Base-by-base conservation (phyloP, 257 asterid species). In the Solanum piurae region DNA sequence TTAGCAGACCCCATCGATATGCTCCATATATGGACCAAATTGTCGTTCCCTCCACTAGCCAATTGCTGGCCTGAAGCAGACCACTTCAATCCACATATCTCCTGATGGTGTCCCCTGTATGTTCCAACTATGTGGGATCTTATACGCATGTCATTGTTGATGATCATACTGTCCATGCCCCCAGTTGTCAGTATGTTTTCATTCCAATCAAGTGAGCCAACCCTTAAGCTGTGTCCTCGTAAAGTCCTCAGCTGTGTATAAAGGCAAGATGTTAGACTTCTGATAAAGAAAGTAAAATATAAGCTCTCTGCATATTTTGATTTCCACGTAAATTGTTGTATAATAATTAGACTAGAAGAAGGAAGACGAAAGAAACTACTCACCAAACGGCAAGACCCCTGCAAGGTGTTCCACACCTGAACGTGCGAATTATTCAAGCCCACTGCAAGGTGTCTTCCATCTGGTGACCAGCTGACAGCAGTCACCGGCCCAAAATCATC, bases 11-110 rank as follows among this genome's bases (percentile, higher is more conserved):
- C 94, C 87, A 46, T 38, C 6, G 98, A 94, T 87, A 95, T 86
- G 90, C 96, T 98, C 99, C 99, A 96, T 89, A 96, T 94, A 89
- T 95, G 98, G 76, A 95, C 95, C 90, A 96, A 97, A 88, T 95
- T 96, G 69, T 96, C 98, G 1, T 96, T 96, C 46, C 99, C 98
- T 49, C 99, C 99, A 25, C 98, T 95, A 9, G 99, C 99, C 88
- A 96, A 89, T 38, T 96, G 99, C 92, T 93, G 98, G 86, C 99
- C 98, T 0, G 98, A 96, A 73, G 95, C 93, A 5, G 98, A 94
- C 99, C 99, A 95, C 88, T 94, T 96, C 27, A 96, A 93, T 42
- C 99, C 98, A 69, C 99, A 96, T 23, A 95, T 96, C 92, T 96
- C 98, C 87, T 94, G 99, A 33, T 92, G 94, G 83, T 96, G 98